These are phyloP conservation scores for Brassica cretica DNA, from an alignment of 345 rosid species.

Conservation along the genomic window DNA sequence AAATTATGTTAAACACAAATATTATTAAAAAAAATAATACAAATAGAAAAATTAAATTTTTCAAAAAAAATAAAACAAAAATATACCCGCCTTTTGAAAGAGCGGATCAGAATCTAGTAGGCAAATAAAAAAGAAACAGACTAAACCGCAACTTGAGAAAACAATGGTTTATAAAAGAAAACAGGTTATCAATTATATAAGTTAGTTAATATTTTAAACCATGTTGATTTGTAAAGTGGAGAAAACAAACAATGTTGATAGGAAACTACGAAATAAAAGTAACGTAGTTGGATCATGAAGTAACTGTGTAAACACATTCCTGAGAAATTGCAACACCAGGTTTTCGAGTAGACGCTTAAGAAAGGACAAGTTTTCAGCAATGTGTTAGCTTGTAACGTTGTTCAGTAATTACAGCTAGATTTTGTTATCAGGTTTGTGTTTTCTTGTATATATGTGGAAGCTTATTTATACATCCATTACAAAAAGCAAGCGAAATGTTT, in stretches of 20 bases:
- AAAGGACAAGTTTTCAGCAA: conserved; percentile 33
- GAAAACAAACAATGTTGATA: not conserved
- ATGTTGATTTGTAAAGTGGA: not conserved
- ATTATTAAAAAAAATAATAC: too few species aligned
- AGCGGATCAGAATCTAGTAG: not conserved
- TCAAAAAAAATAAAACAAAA: too few species aligned
- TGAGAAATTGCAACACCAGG: conserved; percentile 4
- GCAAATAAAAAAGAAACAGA: not conserved
- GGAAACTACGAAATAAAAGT: not conserved
- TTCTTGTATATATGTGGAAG: not conserved
- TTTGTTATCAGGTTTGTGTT: conserved; percentile 31
- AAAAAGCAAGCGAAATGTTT: conserved; percentile 9
- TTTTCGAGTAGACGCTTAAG: conserved; percentile 14
- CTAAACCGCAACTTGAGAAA: not conserved
- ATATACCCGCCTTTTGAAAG: too few species aligned
- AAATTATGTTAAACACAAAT: too few species aligned
- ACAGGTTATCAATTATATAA: not conserved
- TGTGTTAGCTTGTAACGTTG: conserved; percentile 25
- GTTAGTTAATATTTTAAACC: conserved; percentile 7
- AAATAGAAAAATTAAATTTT: too few species aligned
- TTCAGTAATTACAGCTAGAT: conserved; percentile 27
- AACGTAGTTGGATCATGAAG: conserved; percentile 17
- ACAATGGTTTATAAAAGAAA: not conserved
- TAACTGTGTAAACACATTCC: conserved; percentile 1
- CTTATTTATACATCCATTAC: conserved; percentile 2